These are phyloP conservation scores for Candida frijolesensis DNA, from an alignment of 1,139 yeast species.

Conservation along the genomic window DNA sequence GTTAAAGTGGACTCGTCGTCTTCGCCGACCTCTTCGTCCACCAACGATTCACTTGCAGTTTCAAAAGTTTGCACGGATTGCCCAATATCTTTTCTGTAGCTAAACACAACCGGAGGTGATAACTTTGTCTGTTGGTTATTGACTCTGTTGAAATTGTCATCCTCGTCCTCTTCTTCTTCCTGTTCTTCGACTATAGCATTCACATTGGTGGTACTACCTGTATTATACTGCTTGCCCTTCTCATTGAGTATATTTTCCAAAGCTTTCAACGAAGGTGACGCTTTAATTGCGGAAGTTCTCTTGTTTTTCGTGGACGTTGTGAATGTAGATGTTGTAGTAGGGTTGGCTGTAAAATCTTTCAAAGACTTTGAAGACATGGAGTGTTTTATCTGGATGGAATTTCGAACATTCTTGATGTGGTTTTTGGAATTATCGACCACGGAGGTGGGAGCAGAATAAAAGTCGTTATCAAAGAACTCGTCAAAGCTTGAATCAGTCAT, in stretches of 20 bases:
- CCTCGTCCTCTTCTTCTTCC: slow-evolving; percentile 19
- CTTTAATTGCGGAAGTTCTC: slow-evolving; percentile 48
- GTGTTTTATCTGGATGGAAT: slow-evolving; percentile 50
- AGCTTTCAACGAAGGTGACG: slow-evolving; percentile 58
- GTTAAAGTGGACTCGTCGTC: slow-evolving; percentile 5
- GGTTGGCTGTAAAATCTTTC: slow-evolving; percentile 18
- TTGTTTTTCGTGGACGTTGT: slow-evolving; percentile 9
- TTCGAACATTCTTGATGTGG: slow-evolving; percentile 51
- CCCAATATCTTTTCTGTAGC: slow-evolving; percentile 3
- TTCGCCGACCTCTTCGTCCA: slow-evolving; percentile 13
- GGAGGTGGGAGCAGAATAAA: slow-evolving; percentile 20
- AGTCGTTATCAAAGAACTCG: slow-evolving; percentile 22
- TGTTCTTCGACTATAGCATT: slow-evolving; percentile 28
- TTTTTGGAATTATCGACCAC: slow-evolving; percentile 23
- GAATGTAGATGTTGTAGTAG: not conserved
- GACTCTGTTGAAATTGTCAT: not conserved
- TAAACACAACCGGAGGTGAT: slow-evolving; percentile 6
- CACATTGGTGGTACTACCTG: slow-evolving; percentile 7
- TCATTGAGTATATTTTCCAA: slow-evolving; percentile 49
- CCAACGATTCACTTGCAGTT: slow-evolving; percentile 23
- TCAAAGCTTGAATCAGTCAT: slow-evolving; percentile 15
- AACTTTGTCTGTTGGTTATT: not conserved
- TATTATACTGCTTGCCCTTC: slow-evolving; percentile 15
- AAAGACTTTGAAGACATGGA: slow-evolving; percentile 38
- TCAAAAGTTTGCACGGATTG: slow-evolving; percentile 32